Percentiles rank a stretch among this genome's conserved stretches.
Conservation (phyloP, 2,329 filamentous ascomycete species). For the Sodiomyces alkalinus region DNA sequence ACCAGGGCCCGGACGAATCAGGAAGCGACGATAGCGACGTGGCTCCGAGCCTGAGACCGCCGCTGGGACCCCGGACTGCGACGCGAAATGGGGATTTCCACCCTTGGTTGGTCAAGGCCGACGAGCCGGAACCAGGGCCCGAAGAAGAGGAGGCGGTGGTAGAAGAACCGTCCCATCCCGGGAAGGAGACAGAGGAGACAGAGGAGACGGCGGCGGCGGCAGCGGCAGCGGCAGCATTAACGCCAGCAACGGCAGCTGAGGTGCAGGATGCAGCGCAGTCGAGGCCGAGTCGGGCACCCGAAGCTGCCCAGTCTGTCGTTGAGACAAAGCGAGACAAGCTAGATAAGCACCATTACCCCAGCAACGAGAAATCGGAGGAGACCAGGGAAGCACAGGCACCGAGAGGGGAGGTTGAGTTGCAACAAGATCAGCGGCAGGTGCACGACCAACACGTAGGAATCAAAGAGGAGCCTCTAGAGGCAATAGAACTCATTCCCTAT, state of each 20-base stretch:
- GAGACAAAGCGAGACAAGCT: background rate
- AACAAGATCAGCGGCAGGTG: background rate
- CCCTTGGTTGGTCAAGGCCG: constrained; percentile 44
- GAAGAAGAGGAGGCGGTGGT: constrained; percentile 15
- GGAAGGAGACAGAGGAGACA: background rate
- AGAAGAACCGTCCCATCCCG: background rate
- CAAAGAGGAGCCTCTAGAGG: constrained; percentile 61
- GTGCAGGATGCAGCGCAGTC: constrained; percentile 2
- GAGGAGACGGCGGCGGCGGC: background rate
- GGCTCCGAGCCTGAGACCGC: constrained; percentile 11
- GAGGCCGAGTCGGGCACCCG: constrained; percentile 7
- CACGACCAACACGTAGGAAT: constrained; percentile 20
- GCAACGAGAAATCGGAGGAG: background rate
- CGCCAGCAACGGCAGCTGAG: background rate
- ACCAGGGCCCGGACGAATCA: constrained; percentile 38
- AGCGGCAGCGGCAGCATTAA: background rate
- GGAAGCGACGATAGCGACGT: constrained; percentile 14
- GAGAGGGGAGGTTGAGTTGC: background rate
- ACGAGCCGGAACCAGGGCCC: constrained; percentile 26
- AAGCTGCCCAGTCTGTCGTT: background rate
- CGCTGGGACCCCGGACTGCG: constrained; percentile 3
- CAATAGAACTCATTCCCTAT: constrained; percentile 92
- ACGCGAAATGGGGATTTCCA: constrained; percentile 20
- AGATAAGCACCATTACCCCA: background rate
- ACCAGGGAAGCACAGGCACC: too few species aligned